phyloP scores from a whole-genome alignment of 768 basidiomycete genomes.

The Tremella yokohamensis region DNA sequence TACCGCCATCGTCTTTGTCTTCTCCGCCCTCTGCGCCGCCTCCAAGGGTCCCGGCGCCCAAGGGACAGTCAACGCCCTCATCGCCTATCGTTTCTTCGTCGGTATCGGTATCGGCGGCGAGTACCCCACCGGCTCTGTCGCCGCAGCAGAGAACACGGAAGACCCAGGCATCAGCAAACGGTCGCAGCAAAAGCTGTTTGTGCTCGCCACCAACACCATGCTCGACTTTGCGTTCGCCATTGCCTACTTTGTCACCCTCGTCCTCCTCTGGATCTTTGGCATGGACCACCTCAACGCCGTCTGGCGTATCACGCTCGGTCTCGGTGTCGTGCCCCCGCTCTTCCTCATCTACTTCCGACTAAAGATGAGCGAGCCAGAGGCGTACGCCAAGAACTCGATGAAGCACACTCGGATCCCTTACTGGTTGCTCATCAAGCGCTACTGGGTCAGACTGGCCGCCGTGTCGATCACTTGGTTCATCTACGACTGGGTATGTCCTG shows the following conservation, averaged over 20 bases:
- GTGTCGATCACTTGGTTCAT: slow-evolving; percentile 69
- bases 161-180: slow-evolving; percentile 67
- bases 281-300: slow-evolving; percentile 74
- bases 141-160: slow-evolving; percentile 76
- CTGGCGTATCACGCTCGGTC: slow-evolving; percentile 80
- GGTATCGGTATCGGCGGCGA: slow-evolving; percentile 64
- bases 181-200: slow-evolving; percentile 80
- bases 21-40: slow-evolving; percentile 76
- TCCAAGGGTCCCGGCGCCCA: slow-evolving; percentile 69
- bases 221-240: slow-evolving; percentile 67
- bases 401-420: slow-evolving; percentile 68
- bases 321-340: slow-evolving; percentile 75
- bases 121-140: slow-evolving; percentile 69
- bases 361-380: slow-evolving; percentile 69
- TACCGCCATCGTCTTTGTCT: slow-evolving; percentile 75
- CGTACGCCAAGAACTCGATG: slow-evolving; percentile 76
- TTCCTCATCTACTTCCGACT: slow-evolving; percentile 83
- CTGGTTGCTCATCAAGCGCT: slow-evolving; percentile 68
- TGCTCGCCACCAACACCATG: slow-evolving; percentile 77
- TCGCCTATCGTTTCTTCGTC: slow-evolving; percentile 65
- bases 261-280: slow-evolving; percentile 86
- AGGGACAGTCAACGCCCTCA: slow-evolving; percentile 72
- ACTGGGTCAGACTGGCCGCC: slow-evolving; percentile 70
- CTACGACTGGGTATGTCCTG: slow-evolving; percentile 52
- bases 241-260: slow-evolving; percentile 54